Evolutionary conservation across 495 filamentous ascomycete species (phyloP), one percentile per base, ranked within the genome.

Genomic region (Lindgomyces ingoldianus): DNA sequence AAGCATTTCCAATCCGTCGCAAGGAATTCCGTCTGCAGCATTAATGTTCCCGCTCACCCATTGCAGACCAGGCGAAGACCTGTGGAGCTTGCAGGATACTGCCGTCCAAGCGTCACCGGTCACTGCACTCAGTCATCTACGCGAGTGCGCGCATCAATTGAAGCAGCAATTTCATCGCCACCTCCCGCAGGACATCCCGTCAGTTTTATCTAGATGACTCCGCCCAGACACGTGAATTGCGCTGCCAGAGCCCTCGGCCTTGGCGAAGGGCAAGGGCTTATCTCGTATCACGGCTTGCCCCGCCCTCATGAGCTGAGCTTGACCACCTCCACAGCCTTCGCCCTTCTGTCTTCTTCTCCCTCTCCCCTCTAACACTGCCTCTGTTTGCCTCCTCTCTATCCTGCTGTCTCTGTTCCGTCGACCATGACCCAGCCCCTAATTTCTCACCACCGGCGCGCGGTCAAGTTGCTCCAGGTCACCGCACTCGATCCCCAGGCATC

Each of bases 401-500:
- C 27, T 56, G 12, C 26, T 22, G 6, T 42, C 30, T 25, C 27
- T 39, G 26, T 54, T 21, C 29, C n/a, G 29, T 42, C 49, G 47
- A 36, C 55, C 41, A 52, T 52, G 8, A 12, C 57, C 50, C 49
- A 16, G 30, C 57, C 22, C 57, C 57, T 51, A 25, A 24, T 41
- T 45, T 52, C 27, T 52, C 18, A 26, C 62, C 45, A 2, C 22
- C 16, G 22, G 18, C 18, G 18, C 45, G 21, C 39, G 19, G 57
- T 27, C 50, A 36, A 56, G 22, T n/a, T n/a, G 30, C 22, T 48
- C 27, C 3, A 19, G 6, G 2, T 41, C 53, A 26, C 49, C 52
- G 14, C 21, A 9, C 47, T 41, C 21, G 21, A 26, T n/a, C 27
- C 21, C 54, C 63, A 70, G 68, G 68, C 68, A 67, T 41, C 68